Percentiles rank a stretch among this genome's conserved stretches.
Evolutionary conservation across 2,329 filamentous ascomycete genomes (phyloP).

Genomic region (Mycosphaerella sp.): DNA sequence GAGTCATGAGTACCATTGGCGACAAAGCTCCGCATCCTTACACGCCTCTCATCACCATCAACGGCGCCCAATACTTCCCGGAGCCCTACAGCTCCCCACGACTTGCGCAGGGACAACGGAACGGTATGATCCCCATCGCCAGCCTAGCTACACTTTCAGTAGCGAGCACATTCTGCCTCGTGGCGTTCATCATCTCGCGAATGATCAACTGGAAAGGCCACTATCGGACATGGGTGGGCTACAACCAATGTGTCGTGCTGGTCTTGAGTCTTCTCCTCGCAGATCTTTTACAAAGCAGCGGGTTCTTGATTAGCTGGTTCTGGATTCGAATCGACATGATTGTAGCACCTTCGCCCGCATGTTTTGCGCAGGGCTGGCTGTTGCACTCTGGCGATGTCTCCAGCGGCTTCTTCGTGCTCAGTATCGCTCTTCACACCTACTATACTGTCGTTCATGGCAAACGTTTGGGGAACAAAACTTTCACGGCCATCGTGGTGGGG

Average conservation of each 20-base stretch:
- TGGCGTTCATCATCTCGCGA: constrained; percentile 30
- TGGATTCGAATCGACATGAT: constrained; percentile 54
- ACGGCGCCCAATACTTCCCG: constrained; percentile 27
- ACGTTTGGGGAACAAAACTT: constrained; percentile 45
- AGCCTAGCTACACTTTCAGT: constrained; percentile 30
- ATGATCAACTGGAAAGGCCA: constrained; percentile 31
- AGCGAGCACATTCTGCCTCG: constrained; percentile 25
- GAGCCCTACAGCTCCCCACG: constrained; percentile 27
- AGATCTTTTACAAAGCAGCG: constrained; percentile 59
- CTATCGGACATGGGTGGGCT: constrained; percentile 30
- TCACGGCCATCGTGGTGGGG: constrained; percentile 45
- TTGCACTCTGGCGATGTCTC: constrained; percentile 61
- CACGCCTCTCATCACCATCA: constrained; percentile 19
- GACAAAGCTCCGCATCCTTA: constrained; percentile 15
- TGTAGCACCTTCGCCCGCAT: constrained; percentile 49
- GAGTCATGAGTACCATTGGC: neutral
- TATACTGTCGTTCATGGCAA: constrained; percentile 54
- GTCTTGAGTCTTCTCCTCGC: constrained; percentile 65
- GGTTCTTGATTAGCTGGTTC: constrained; percentile 57
- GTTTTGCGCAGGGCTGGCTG: constrained; percentile 63
- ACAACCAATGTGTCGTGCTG: constrained; percentile 62
- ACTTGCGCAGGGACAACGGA: constrained; percentile 20
- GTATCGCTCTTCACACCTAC: constrained; percentile 62
- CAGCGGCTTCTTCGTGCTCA: constrained; percentile 60
- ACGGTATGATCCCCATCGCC: constrained; percentile 31